These are phyloP conservation scores for Aegilops sharonensis DNA, from an alignment of 176 grass and related monocot genomes.

Conservation along the genomic window DNA sequence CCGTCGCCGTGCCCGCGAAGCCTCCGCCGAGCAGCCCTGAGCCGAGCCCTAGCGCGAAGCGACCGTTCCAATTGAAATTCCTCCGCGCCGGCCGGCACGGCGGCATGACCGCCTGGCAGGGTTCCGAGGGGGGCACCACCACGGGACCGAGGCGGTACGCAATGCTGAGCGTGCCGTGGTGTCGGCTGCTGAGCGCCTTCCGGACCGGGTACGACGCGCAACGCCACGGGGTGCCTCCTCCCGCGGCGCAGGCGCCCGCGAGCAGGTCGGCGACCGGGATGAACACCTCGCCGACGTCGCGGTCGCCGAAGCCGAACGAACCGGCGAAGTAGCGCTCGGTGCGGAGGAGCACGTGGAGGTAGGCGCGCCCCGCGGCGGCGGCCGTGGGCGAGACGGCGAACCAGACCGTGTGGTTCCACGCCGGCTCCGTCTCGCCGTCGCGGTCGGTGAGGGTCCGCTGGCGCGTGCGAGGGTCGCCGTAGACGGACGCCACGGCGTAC, in stretches of 20 bases:
- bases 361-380: not conserved
- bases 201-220: constrained; percentile 43
- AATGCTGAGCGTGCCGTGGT: constrained; percentile 37
- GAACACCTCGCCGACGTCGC: constrained; percentile 40
- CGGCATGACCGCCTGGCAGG: not conserved
- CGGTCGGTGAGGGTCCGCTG: constrained; percentile 37
- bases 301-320: constrained; percentile 38
- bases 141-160: constrained; percentile 41
- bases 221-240: not conserved
- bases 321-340: constrained; percentile 17
- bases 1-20: not conserved
- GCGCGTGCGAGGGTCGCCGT: constrained; percentile 8
- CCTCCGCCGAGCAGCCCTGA: no score
- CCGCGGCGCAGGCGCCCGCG: not conserved
- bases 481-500: constrained; percentile 41
- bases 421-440: constrained; percentile 31
- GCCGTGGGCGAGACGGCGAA: constrained; percentile 27
- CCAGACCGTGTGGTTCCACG: constrained; percentile 40
- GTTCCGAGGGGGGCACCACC: not conserved
- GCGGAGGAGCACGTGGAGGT: constrained; percentile 48
- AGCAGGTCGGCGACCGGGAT: constrained; percentile 35
- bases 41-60: not conserved
- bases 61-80: not conserved
- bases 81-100: not conserved
- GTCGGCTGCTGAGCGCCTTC: constrained; percentile 18